Conservation (phyloP, 495 filamentous ascomycete species). For the Barbatosphaeria neglecta region DNA sequence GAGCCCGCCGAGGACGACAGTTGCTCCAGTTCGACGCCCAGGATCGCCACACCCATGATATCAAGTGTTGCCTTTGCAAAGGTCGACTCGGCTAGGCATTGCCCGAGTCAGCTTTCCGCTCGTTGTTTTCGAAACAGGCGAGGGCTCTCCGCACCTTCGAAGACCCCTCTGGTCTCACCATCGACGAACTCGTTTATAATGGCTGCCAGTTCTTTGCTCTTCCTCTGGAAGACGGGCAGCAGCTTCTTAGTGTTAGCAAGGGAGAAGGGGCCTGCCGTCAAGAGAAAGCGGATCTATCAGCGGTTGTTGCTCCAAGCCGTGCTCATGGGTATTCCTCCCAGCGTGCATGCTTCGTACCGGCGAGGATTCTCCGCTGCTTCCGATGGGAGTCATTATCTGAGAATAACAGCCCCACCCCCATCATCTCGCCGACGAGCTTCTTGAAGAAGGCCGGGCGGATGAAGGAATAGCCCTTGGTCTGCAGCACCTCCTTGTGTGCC, state of each 20-base stretch:
- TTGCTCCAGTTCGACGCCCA: slow-evolving; percentile 55
- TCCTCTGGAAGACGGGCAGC: slow-evolving; percentile 10
- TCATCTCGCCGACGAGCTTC: slow-evolving; percentile 18
- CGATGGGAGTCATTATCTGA: slow-evolving; percentile 20
- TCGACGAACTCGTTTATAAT: slow-evolving; percentile 6
- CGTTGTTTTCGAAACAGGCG: no score
- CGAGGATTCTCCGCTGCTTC: slow-evolving; percentile 15
- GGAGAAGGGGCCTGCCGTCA: slow-evolving; percentile 5
- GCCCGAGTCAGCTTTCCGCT: neutral
- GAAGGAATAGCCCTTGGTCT: slow-evolving; percentile 22
- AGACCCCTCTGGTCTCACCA: neutral
- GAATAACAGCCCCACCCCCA: slow-evolving; percentile 19
- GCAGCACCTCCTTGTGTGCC: slow-evolving; percentile 22
- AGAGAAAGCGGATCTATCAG: no score
- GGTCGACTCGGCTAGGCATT: slow-evolving; percentile 1
- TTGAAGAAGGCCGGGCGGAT: slow-evolving; percentile 19
- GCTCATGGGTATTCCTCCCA: neutral
- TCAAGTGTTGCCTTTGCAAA: slow-evolving; percentile 42
- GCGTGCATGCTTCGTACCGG: slow-evolving; percentile 4
- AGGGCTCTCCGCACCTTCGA: slow-evolving; percentile 3
- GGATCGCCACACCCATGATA: slow-evolving; percentile 55
- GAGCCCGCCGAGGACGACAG: slow-evolving; percentile 23
- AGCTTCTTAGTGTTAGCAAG: slow-evolving; percentile 6
- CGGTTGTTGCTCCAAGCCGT: neutral
- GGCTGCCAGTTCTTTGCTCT: slow-evolving; percentile 3